Evolutionary conservation across 768 basidiomycete genomes (phyloP), one percentile per base, ranked within the genome.

Genomic region (Gelatoporia subvermispora): DNA sequence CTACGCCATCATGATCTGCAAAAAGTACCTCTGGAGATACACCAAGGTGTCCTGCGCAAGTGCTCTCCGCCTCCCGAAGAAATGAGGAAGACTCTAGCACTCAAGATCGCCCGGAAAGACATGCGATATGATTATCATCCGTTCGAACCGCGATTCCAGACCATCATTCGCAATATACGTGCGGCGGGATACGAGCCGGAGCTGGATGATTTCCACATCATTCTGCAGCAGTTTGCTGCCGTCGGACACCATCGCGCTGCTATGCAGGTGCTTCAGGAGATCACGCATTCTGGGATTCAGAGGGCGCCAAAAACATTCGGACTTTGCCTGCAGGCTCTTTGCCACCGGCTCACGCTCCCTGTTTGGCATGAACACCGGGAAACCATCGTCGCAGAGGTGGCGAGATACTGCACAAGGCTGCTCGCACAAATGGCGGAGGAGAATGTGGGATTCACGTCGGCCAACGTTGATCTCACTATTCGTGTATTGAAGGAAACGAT

Each of bases 161-260:
- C 73, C 17, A 68, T 93, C 60, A 77, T 93, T 50, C 73, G 73
- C 45, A 86, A 87, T 62, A 89, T 91, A 20, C 80, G 80, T 45
- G 69, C 72, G 35, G 59, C 75, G 11, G 81, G 80, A 2, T 57
- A 60, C 47, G 61, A 64, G 48, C 75, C 65, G 11, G 57, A 60
- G 11, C 49, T 84, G 45, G 77, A 81, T 2, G 90, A 92, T 63
- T 92, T 85, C 63, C 75, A 90, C 61, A 83, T 82, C 58, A 68
- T 93, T 50, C 63, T 93, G 43, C 74, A 78, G 52, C 85, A 88
- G 51, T 88, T 88, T 51, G 84, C 88, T 28, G 79, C 82, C 0
- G 79, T 81, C 3, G 90, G 88, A n/a, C 77, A 91, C 58, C 71
- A 79, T 55, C 58, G 69, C 18, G 86, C 84, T 9, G 73, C 76